Conservation (phyloP, 2,329 filamentous ascomycete species). For the Juglanconis oblonga region DNA sequence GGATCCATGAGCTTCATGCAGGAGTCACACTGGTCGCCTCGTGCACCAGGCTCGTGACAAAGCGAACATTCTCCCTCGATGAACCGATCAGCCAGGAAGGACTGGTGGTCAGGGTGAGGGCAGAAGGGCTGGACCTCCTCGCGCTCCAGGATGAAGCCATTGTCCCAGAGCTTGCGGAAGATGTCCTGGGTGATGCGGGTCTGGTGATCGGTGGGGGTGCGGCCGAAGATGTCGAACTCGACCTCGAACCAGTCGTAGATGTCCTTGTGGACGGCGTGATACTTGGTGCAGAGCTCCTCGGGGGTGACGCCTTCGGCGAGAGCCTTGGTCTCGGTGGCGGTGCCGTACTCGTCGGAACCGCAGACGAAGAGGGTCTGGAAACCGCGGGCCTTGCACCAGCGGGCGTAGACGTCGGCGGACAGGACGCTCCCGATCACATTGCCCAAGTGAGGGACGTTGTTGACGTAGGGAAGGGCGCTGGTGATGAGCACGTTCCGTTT, state of each 20-base stretch:
- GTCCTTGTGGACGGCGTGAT: conserved; percentile 83
- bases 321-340: conserved; percentile 89
- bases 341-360: conserved; percentile 91
- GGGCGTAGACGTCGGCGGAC: conserved; percentile 82
- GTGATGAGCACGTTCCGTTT: conserved; percentile 89
- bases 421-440: conserved; percentile 87
- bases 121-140: conserved; percentile 90
- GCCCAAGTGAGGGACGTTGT: conserved; percentile 78
- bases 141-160: conserved; percentile 83
- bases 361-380: conserved; percentile 82
- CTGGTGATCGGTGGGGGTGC: conserved; percentile 84
- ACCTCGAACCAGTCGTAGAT: conserved; percentile 98
- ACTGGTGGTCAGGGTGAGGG: conserved; percentile 59
- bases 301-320: conserved; percentile 83
- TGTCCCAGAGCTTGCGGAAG: conserved; percentile 82
- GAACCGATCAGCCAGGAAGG: conserved; percentile 82
- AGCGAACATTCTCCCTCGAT: conserved; percentile 77
- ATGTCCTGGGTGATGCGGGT: conserved; percentile 92
- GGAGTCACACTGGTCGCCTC: conserved; percentile 57
- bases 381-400: conserved; percentile 76
- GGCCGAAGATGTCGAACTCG: conserved; percentile 90
- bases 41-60: conserved; percentile 68
- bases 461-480: conserved; percentile 84
- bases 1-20: conserved; percentile 72
- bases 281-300: conserved; percentile 84